Base-by-base conservation (phyloP, 2,329 filamentous ascomycete species). In the Colletotrichum plurivorum region DNA sequence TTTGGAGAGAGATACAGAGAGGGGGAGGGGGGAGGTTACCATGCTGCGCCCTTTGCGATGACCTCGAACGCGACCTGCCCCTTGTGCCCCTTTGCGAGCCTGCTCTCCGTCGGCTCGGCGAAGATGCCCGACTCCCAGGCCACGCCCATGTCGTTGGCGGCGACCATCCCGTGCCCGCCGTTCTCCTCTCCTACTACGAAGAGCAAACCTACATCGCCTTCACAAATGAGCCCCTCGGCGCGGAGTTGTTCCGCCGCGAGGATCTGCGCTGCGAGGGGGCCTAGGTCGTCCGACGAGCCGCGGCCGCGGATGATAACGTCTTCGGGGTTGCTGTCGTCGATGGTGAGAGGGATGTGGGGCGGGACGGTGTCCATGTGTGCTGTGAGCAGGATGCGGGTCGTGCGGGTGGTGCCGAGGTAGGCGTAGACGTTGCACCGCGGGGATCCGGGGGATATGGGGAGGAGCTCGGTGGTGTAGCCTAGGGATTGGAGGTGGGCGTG, bases 321-420 rank as follows among this genome's bases (percentile, higher is more conserved):
- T 2, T 31, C 27, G 2, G 27, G 27, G 27, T 31, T 9, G 5
- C 5, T 31, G 27, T 73, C 74, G 6, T 76, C 74, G 13, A 78
- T 72, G 45, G 82, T 81, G 73, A 88, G 86, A 0, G 85, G 85
- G 73, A 85, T 86, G 74, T 83, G 86, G 0, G 86, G 87, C 1
- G 87, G 84, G 4, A 85, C 83, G 9, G 79, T 80, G 58, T 80
- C 78, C 75, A 80, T 79, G 70, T 81, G 78, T 1, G 76, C 74
- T 6, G 78, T 78, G 18, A 80, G 73, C 25, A 79, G 76, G 20
- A 78, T 73, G 15, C 79, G 74, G 4, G 77, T 75, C 43, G 76
- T 72, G 27, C 76, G 73, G 16, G 70, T 55, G 43, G 72, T 68
- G 4, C 78, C 78, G 5, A 82, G 72, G 70, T 81, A 82, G 9